Conservation (phyloP, 2,329 filamentous ascomycete genomes). For the Didymella glomerata region DNA sequence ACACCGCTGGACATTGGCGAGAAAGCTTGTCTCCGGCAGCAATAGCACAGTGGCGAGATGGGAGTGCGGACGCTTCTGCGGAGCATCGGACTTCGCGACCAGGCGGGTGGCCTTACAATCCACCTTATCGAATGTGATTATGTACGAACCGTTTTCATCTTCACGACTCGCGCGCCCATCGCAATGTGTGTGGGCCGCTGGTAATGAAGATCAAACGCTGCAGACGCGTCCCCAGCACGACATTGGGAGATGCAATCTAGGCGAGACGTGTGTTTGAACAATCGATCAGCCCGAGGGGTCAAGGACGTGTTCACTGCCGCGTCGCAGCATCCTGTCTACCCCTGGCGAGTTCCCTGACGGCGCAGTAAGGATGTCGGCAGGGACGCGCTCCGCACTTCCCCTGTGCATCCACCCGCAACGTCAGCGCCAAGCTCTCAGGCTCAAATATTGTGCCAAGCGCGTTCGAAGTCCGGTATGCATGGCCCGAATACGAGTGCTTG, state of each 20-base stretch:
- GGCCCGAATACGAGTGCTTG: conserved; percentile 9
- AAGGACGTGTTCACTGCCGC: background rate
- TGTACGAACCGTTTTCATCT: background rate
- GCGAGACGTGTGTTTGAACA: conserved; percentile 17
- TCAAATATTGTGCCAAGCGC: background rate
- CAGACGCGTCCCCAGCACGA: conserved; percentile 13
- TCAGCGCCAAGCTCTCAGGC: background rate
- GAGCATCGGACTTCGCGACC: conserved; percentile 1
- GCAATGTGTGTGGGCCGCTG: background rate
- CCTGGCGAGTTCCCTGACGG: conserved; percentile 9
- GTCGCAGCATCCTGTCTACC: conserved; percentile 9
- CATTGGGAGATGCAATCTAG: conserved; percentile 5
- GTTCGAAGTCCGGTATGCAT: conserved; percentile 7
- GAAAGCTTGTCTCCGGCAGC: background rate
- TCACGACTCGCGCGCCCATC: conserved; percentile 8
- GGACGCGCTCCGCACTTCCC: background rate
- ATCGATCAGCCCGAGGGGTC: conserved; percentile 2
- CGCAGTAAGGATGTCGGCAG: conserved; percentile 4
- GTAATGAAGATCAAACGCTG: conserved; percentile 21
- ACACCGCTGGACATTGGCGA: background rate
- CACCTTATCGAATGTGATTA: background rate
- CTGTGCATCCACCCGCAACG: background rate
- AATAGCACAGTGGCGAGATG: background rate
- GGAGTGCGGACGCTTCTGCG: conserved; percentile 2
- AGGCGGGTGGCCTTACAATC: conserved; percentile 3